These are phyloP conservation scores for Dunaliella primolecta DNA, from an alignment of 139 green algal species.

Conservation along the genomic window DNA sequence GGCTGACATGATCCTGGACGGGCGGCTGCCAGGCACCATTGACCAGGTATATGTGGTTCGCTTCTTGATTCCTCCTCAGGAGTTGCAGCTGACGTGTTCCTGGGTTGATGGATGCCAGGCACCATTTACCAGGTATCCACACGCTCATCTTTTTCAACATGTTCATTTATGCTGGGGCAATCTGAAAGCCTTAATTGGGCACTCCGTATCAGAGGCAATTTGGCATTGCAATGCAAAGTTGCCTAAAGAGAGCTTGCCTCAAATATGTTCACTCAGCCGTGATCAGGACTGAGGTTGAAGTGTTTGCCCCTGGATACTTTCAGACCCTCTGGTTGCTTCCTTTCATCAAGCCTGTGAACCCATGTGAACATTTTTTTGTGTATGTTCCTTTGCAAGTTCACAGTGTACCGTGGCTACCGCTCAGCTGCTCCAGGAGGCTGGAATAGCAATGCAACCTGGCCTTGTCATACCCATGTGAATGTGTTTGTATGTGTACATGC, in stretches of 20 bases:
- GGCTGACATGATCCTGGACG: slow-evolving; percentile 81
- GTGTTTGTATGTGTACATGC: neutral
- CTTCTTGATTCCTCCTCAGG: neutral
- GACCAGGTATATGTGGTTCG: slow-evolving; percentile 92
- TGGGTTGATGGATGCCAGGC: neutral
- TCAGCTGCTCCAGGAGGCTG: neutral
- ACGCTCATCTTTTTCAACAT: too few species aligned
- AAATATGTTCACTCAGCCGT: too few species aligned
- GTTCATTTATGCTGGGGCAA: neutral
- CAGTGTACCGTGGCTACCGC: neutral
- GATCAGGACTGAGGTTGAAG: too few species aligned
- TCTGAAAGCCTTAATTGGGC: neutral
- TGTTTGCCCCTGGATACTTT: too few species aligned
- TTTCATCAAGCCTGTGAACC: too few species aligned
- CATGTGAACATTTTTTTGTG: too few species aligned
- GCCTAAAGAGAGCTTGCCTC: too few species aligned
- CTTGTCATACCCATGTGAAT: too few species aligned
- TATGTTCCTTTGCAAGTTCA: neutral
- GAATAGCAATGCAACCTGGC: neutral
- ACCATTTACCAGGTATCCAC: neutral
- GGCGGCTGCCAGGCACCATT: slow-evolving; percentile 69
- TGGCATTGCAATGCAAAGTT: neutral
- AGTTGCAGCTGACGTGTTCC: neutral
- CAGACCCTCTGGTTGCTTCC: too few species aligned
- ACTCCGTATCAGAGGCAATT: neutral